Conservation (phyloP, 1,284 basidiomycete species). For the Ganoderma multipileum region DNA sequence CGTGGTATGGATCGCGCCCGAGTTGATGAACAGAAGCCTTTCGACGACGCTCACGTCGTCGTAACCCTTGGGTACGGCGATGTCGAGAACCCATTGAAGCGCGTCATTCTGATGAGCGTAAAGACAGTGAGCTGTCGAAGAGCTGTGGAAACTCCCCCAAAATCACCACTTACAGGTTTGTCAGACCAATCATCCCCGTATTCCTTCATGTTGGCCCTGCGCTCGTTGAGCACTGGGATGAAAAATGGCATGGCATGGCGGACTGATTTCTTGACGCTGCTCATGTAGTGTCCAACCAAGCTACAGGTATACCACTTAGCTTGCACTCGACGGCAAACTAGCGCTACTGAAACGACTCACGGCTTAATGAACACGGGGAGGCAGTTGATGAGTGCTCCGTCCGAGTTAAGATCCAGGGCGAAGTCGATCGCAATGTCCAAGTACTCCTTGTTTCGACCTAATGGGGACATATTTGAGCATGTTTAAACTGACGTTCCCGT, state of each 20-base stretch:
- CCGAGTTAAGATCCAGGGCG: conserved; percentile 21
- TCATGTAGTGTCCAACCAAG: conserved; percentile 1
- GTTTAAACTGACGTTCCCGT: neutral
- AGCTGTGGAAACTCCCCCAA: neutral
- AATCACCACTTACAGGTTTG: conserved; percentile 15
- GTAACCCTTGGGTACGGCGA: conserved; percentile 26
- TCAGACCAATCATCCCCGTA: conserved; percentile 17
- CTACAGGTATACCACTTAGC: neutral
- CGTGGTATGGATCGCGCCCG: conserved; percentile 42
- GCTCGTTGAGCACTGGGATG: conserved; percentile 31
- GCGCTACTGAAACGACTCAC: neutral
- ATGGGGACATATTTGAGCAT: neutral
- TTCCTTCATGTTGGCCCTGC: conserved; percentile 19
- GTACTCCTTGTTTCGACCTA: conserved; percentile 25
- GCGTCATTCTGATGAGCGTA: conserved; percentile 41
- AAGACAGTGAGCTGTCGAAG: neutral
- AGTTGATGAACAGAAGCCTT: conserved; percentile 38
- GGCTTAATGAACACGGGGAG: conserved; percentile 17
- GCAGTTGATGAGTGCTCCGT: conserved; percentile 9
- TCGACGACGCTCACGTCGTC: conserved; percentile 31
- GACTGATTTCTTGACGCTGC: conserved; percentile 5
- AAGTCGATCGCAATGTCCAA: conserved; percentile 23
- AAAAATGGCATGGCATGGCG: conserved; percentile 16
- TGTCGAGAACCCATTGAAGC: conserved; percentile 38
- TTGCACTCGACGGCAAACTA: neutral